Conservation (phyloP, 495 filamentous ascomycete species). For the Mytilinidion resinicola region DNA sequence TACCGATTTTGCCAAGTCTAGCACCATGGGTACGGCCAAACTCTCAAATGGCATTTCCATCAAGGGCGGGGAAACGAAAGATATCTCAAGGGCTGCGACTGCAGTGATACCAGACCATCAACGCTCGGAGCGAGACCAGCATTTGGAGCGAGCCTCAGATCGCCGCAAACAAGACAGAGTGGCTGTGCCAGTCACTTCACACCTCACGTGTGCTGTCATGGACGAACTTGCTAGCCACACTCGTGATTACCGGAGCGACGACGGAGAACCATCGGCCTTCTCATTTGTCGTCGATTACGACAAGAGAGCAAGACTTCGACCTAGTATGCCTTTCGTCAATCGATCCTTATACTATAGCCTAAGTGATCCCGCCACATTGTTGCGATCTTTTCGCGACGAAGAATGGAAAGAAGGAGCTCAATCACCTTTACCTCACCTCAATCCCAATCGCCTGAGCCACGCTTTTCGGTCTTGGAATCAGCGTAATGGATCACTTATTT, state of each 20-base stretch:
- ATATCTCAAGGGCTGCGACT: too few relatives aligned
- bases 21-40: too few relatives aligned
- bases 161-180: background rate
- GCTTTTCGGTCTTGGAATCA: slow-evolving; percentile 29
- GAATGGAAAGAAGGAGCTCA: slow-evolving; percentile 17
- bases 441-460: slow-evolving; percentile 43
- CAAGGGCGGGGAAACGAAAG: too few relatives aligned
- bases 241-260: slow-evolving; percentile 3
- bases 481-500: slow-evolving; percentile 46
- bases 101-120: too few relatives aligned
- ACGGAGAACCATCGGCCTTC: slow-evolving; percentile 1
- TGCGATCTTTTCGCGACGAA: slow-evolving; percentile 57
- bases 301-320: slow-evolving; percentile 7
- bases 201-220: slow-evolving; percentile 29
- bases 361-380: slow-evolving; percentile 55
- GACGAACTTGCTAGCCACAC: slow-evolving; percentile 13
- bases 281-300: slow-evolving; percentile 20
- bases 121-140: too few relatives aligned
- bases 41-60: too few relatives aligned
- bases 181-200: slow-evolving; percentile 23
- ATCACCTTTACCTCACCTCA: slow-evolving; percentile 25
- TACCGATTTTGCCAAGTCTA: too few relatives aligned
- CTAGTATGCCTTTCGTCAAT: slow-evolving; percentile 49
- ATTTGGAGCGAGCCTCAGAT: too few relatives aligned
- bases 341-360: slow-evolving; percentile 71